Conservation (phyloP, 2,329 filamentous ascomycete species). For the Helotiales sp. region DNA sequence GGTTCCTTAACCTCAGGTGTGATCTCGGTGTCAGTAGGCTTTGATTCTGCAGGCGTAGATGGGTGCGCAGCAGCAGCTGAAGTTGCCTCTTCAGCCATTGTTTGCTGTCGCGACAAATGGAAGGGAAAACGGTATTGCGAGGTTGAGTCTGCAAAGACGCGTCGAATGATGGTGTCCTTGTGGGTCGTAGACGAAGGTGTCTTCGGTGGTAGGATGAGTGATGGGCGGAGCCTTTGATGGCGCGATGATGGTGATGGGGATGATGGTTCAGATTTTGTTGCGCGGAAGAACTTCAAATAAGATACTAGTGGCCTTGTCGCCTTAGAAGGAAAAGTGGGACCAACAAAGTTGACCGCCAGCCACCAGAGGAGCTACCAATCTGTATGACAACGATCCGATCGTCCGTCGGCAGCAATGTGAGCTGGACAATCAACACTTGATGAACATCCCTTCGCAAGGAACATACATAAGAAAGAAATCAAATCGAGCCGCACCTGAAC, state of each 20-base stretch:
- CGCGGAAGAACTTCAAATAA: background rate
- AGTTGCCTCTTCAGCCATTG: constrained; percentile 32
- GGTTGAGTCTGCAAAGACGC: constrained; percentile 20
- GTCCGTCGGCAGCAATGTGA: background rate
- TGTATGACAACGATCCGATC: background rate
- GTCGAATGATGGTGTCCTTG: constrained; percentile 14
- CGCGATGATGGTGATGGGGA: constrained; percentile 1
- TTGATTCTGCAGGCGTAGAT: constrained; percentile 17
- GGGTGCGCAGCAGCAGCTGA: constrained; percentile 21
- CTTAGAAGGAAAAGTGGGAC: too few relatives aligned
- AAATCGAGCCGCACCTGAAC: background rate
- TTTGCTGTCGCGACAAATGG: constrained; percentile 28
- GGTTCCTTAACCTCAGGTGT: constrained; percentile 17
- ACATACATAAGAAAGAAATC: too few relatives aligned
- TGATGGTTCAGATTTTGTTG: constrained; percentile 2
- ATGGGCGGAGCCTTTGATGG: constrained; percentile 19
- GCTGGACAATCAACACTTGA: background rate
- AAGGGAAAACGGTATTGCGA: constrained; percentile 9
- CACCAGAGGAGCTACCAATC: background rate
- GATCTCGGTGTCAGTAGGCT: constrained; percentile 14
- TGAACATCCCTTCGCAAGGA: background rate
- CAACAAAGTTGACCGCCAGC: background rate
- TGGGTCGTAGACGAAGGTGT: constrained; percentile 16
- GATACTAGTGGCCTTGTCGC: too few relatives aligned
- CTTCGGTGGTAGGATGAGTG: constrained; percentile 25